phyloP scores from a whole-genome alignment of 192 early-diverging fungal genomes.

The Ambispora gerdemannii region DNA sequence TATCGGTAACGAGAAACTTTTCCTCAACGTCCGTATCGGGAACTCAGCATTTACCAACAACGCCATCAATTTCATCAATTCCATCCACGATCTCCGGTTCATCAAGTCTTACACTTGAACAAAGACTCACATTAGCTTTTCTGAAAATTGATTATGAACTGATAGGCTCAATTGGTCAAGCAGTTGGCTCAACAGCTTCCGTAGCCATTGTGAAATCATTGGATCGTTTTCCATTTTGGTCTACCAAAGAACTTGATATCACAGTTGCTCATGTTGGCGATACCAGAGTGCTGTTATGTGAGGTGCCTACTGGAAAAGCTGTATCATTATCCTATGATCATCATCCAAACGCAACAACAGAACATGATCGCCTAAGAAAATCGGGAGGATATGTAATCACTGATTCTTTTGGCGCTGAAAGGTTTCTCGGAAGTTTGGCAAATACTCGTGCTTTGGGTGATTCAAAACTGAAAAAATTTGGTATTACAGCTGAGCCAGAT shows the following conservation, averaged over 20 bases:
- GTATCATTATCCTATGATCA: slow-evolving; percentile 61
- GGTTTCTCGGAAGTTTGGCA: slow-evolving; percentile 62
- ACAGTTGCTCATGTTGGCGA: slow-evolving; percentile 70
- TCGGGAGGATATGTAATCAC: slow-evolving; percentile 71
- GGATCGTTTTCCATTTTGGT: slow-evolving; percentile 66
- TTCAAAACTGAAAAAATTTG: slow-evolving; percentile 64
- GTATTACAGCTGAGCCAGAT: slow-evolving; percentile 71
- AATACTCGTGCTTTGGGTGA: slow-evolving; percentile 71
- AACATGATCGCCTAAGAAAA: slow-evolving; percentile 61
- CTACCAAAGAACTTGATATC: slow-evolving; percentile 55
- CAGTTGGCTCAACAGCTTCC: slow-evolving; percentile 67
- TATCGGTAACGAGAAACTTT: slow-evolving; percentile 11
- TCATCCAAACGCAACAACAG: slow-evolving; percentile 59
- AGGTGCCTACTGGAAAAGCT: slow-evolving; percentile 54
- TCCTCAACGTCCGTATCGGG: background rate
- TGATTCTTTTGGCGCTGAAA: slow-evolving; percentile 74
- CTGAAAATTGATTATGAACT: slow-evolving; percentile 56
- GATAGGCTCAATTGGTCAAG: slow-evolving; percentile 34
- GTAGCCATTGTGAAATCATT: slow-evolving; percentile 61
- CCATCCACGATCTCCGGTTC: background rate
- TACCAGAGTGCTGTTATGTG: slow-evolving; percentile 57
- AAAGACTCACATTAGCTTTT: slow-evolving; percentile 63
- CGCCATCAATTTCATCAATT: background rate
- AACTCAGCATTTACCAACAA: background rate
- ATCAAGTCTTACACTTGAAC: slow-evolving; percentile 59